Evolutionary conservation across 176 grass and related monocot species (phyloP).

Genomic region (Carex scoparia): DNA sequence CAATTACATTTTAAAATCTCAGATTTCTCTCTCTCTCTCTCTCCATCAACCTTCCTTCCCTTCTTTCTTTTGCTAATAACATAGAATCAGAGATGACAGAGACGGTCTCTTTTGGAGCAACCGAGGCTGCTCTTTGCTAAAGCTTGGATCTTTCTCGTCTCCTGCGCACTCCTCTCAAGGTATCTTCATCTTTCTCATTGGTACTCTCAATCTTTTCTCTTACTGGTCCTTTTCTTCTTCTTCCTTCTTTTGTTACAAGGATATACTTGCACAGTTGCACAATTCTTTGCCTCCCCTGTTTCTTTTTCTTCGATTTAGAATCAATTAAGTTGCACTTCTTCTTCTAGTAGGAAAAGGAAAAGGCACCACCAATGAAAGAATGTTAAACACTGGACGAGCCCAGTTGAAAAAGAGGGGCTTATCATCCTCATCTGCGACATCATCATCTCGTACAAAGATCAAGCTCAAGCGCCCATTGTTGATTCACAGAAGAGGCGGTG

Average conservation of each 20-base stretch:
- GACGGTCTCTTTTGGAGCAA: constrained; percentile 15
- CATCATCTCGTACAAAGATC: constrained; percentile 31
- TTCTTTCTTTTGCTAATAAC: background rate
- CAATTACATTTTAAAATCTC: constrained; percentile 10
- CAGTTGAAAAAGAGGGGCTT: constrained; percentile 38
- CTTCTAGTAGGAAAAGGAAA: background rate
- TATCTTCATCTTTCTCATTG: background rate
- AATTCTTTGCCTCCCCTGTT: background rate
- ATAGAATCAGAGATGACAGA: constrained; percentile 17
- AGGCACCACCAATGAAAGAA: constrained; percentile 9
- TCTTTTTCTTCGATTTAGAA: background rate
- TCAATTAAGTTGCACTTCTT: background rate
- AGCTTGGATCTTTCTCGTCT: constrained; percentile 24
- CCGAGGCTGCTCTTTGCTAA: constrained; percentile 12
- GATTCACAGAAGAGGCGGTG: constrained; percentile 22
- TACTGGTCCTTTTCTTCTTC: background rate
- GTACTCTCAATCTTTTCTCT: constrained; percentile 14
- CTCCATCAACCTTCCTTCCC: background rate
- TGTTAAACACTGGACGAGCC: constrained; percentile 9
- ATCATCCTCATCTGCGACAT: constrained; percentile 43
- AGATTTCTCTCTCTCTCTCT: constrained; percentile 4
- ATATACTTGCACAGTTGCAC: background rate
- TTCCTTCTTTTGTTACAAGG: constrained; percentile 1
- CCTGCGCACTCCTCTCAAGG: background rate
- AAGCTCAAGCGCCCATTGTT: constrained; percentile 32